phyloP scores from a whole-genome alignment of 2,329 filamentous ascomycete species.

The Xylariomycetidae sp. region DNA sequence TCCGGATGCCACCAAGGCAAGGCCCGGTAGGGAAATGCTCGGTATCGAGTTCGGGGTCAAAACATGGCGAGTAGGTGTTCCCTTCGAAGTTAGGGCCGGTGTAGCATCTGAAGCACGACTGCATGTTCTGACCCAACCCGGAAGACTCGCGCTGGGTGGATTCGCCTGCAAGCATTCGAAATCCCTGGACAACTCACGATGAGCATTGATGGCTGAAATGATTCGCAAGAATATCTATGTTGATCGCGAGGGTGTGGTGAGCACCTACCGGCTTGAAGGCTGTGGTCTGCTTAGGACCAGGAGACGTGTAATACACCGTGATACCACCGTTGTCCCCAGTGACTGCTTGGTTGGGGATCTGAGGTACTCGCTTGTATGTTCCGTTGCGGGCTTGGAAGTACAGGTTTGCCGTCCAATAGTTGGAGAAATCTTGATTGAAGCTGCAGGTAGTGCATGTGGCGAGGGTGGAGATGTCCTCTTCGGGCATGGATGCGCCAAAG shows the following conservation, averaged over 20 bases:
- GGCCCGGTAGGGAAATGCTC: constrained; percentile 30
- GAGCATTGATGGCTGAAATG: too few relatives aligned
- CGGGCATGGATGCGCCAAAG: constrained; percentile 25
- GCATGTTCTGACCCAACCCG: constrained; percentile 20
- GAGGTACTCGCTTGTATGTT: constrained; percentile 24
- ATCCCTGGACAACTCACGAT: constrained; percentile 37
- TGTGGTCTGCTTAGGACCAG: constrained; percentile 25
- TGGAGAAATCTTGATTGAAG: constrained; percentile 24
- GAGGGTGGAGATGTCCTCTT: constrained; percentile 15
- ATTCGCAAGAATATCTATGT: constrained; percentile 5
- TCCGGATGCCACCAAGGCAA: constrained; percentile 12
- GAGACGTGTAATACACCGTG: constrained; percentile 35
- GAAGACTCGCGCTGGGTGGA: constrained; percentile 23
- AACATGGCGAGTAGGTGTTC: constrained; percentile 32
- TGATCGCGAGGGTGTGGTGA: constrained; percentile 31
- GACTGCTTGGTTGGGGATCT: constrained; percentile 24
- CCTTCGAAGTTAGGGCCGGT: constrained; percentile 34
- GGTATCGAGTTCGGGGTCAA: constrained; percentile 38
- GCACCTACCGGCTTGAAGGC: constrained; percentile 43
- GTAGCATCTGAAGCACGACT: constrained; percentile 36
- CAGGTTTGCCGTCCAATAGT: constrained; percentile 22
- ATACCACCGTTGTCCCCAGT: constrained; percentile 21
- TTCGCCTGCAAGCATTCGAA: constrained; percentile 37
- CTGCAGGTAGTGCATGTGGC: constrained; percentile 36
- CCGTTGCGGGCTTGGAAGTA: constrained; percentile 20